A percentile compares a stretch with the other conserved stretches of the same genome.
Conservation (phyloP, 1,284 basidiomycete species). For the Cutaneotrichosporon sp. region DNA sequence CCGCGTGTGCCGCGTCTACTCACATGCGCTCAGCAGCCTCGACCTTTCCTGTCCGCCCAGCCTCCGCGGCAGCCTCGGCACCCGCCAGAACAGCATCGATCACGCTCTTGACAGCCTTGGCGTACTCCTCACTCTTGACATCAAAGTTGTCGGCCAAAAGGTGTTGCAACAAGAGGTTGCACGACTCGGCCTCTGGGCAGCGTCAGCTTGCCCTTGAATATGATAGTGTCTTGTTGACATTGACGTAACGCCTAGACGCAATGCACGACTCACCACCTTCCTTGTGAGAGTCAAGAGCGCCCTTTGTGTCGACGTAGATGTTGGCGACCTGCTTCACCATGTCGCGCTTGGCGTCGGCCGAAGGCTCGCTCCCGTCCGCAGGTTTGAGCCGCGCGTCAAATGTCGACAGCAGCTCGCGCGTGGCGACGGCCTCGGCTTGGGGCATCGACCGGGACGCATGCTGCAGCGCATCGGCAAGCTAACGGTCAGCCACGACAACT, state of each 20-base stretch:
- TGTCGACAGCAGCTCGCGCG: slow-evolving; percentile 63
- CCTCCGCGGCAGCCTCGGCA: slow-evolving; percentile 31
- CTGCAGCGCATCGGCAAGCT: slow-evolving; percentile 41
- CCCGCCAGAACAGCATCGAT: slow-evolving; percentile 38
- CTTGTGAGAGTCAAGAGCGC: slow-evolving; percentile 41
- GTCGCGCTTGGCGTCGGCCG: slow-evolving; percentile 46
- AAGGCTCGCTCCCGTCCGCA: slow-evolving; percentile 51
- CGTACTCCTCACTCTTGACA: slow-evolving; percentile 27
- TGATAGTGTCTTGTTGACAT: too few relatives aligned
- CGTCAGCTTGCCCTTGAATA: too few relatives aligned
- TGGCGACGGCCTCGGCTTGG: slow-evolving; percentile 57
- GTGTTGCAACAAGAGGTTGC: slow-evolving; percentile 40
- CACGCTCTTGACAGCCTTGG: slow-evolving; percentile 29
- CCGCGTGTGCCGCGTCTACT: slow-evolving; percentile 13
- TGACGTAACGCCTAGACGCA: too few relatives aligned
- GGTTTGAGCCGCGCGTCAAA: slow-evolving; percentile 56
- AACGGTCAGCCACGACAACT: background rate
- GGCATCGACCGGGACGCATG: slow-evolving; percentile 65
- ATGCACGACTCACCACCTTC: slow-evolving; percentile 39
- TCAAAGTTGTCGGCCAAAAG: slow-evolving; percentile 37
- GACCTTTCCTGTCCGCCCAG: slow-evolving; percentile 28
- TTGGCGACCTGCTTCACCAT: slow-evolving; percentile 36
- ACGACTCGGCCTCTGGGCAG: slow-evolving; percentile 39
- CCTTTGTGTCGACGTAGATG: slow-evolving; percentile 36
- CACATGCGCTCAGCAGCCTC: slow-evolving; percentile 45